phyloP scores from a whole-genome alignment of 192 early-diverging fungal genomes.

The Dimargaris verticillata region DNA sequence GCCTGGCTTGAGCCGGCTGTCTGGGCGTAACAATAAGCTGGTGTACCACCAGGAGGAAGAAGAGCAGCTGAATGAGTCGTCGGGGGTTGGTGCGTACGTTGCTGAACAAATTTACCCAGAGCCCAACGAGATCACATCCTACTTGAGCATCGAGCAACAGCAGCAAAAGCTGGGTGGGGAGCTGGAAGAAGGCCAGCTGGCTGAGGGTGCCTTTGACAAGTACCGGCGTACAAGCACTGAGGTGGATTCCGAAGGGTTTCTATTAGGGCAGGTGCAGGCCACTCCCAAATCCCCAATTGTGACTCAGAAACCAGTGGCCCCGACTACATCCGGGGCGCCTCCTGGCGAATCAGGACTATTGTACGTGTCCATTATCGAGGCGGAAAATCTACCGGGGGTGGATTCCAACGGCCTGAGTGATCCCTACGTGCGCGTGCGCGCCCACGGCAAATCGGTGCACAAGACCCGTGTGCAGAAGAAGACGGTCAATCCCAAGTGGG shows the following conservation, averaged over 20 bases:
- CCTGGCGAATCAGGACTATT: slow-evolving; percentile 23
- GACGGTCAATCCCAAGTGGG: slow-evolving; percentile 46
- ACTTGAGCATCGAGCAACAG: neutral
- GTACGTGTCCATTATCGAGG: slow-evolving; percentile 26
- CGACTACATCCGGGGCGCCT: slow-evolving; percentile 23
- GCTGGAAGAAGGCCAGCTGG: neutral
- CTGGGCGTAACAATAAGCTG: slow-evolving; percentile 15
- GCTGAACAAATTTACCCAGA: slow-evolving; percentile 4
- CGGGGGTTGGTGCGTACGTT: slow-evolving; percentile 15
- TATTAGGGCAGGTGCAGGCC: neutral
- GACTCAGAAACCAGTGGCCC: slow-evolving; percentile 14
- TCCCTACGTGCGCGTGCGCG: slow-evolving; percentile 45
- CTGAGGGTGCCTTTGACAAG: neutral
- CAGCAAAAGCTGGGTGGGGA: neutral
- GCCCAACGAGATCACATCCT: neutral
- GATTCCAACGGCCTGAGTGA: slow-evolving; percentile 46
- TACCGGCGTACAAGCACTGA: neutral
- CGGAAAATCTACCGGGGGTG: slow-evolving; percentile 32
- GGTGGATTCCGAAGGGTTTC: neutral
- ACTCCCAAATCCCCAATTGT: neutral
- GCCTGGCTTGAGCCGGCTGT: slow-evolving; percentile 13
- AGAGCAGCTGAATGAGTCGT: slow-evolving; percentile 18
- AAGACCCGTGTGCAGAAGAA: slow-evolving; percentile 60
- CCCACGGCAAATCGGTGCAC: slow-evolving; percentile 38
- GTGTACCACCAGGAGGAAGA: slow-evolving; percentile 13